Base-by-base conservation (phyloP, 1,139 yeast species). In the Saccharomyces hybrid region DNA sequence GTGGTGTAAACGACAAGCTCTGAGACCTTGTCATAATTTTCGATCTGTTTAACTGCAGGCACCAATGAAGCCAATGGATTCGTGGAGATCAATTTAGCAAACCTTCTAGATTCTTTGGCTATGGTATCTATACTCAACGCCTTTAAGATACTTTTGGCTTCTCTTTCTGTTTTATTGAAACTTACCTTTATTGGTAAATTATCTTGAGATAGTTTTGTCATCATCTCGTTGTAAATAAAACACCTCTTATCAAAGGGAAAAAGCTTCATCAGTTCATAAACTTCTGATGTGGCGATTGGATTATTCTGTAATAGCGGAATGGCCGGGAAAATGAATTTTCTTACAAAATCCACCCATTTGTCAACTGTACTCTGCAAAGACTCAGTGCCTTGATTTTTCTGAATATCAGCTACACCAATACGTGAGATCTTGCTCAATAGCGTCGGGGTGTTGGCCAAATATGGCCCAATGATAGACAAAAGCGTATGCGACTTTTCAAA, bases 1-100 rank as follows among this genome's bases (percentile, higher is more conserved):
- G 96, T 91, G 2, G 96, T 83, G 54, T 86, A 87, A 9, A 89
- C 91, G 11, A 93, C 84, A 55, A 90, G 75, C 49, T 81, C 83
- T 54, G 84, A 88, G 60, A 90, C 79, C 66, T 90, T 93, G 66
- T 88, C 96, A 66, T 93, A 95, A 73, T 96, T 89, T 69, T 95
- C 99, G 58, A 93, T 83, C 64, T 85, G 91, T 55, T 80, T 81
- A 28, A 86, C 74, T 46, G 84, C 77, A 0, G 86, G 79, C 46
- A 78, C 71, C 42, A 86, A 80, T 32, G 95, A 82, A 1, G 96
- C 88, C 29, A 93, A 69, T 0, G 99, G 99, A 65, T 90, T 90
- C 1, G 88, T 75, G 58, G 82, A 84, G 29, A 91, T 80, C n/a
- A 88, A 76, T 58, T 85, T 84, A 0, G 96, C 87, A 38, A 93